Evolutionary conservation across 768 basidiomycete genomes (phyloP).

Genomic region (Tulasnella sp.): DNA sequence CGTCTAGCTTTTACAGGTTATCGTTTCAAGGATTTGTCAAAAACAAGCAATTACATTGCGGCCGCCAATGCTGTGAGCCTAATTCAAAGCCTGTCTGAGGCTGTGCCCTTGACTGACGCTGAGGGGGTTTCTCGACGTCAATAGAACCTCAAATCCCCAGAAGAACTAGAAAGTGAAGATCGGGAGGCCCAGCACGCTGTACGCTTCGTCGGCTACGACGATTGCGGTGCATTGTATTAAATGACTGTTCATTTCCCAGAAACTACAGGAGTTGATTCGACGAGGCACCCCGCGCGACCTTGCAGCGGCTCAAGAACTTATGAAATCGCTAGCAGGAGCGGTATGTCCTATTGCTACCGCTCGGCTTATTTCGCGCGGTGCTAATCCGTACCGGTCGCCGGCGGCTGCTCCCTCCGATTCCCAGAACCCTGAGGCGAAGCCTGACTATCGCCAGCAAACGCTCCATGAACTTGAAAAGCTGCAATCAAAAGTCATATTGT

Average conservation of each 20-base stretch:
- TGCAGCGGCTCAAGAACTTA: slow-evolving; percentile 91
- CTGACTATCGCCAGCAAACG: slow-evolving; percentile 89
- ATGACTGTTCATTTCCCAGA: slow-evolving; percentile 40
- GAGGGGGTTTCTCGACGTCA: background rate
- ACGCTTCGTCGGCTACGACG: slow-evolving; percentile 29
- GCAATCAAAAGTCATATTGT: slow-evolving; percentile 89
- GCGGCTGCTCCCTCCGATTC: background rate
- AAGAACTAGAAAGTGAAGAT: slow-evolving; percentile 94
- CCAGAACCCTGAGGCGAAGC: slow-evolving; percentile 84
- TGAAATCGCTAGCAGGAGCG: slow-evolving; percentile 93
- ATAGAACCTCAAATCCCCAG: slow-evolving; percentile 88
- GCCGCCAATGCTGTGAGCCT: slow-evolving; percentile 27
- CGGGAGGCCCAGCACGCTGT: slow-evolving; percentile 86
- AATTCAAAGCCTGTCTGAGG: slow-evolving; percentile 37
- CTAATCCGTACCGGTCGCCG: background rate
- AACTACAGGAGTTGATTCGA: slow-evolving; percentile 97
- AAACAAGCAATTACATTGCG: slow-evolving; percentile 25
- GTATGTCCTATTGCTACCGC: slow-evolving; percentile 36
- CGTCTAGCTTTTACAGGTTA: slow-evolving; percentile 31
- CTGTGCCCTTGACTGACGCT: slow-evolving; percentile 37
- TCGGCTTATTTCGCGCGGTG: background rate
- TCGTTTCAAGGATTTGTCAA: slow-evolving; percentile 34
- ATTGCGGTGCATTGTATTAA: background rate
- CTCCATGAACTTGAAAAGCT: slow-evolving; percentile 88
- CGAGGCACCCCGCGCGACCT: slow-evolving; percentile 94